These are phyloP conservation scores for Tuber melanosporum DNA, from an alignment of 495 filamentous ascomycete species.

Conservation along the genomic window DNA sequence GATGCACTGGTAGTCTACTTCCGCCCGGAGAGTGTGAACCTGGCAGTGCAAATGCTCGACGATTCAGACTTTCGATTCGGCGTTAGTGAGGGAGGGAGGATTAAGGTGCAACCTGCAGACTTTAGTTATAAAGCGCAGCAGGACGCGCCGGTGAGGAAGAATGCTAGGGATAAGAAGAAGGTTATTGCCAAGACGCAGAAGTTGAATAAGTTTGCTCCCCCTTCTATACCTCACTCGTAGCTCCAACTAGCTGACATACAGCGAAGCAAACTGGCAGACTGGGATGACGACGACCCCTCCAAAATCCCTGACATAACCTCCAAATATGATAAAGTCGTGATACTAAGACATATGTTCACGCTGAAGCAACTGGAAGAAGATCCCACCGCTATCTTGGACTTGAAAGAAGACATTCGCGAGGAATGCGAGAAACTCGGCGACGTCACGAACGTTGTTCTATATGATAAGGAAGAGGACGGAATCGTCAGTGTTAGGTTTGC, in stretches of 20 bases:
- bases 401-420: constrained; percentile 87
- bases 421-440: constrained; percentile 81
- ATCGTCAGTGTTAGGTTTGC: constrained; percentile 76
- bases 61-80: constrained; percentile 76
- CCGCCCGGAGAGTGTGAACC: constrained; percentile 77
- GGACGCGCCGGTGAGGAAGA: constrained; percentile 52
- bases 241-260: constrained; percentile 12
- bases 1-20: constrained; percentile 92
- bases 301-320: constrained; percentile 51
- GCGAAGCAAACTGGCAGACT: constrained; percentile 76
- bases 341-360: constrained; percentile 93
- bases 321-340: constrained; percentile 70
- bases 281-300: constrained; percentile 77
- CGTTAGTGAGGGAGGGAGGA: constrained; percentile 52
- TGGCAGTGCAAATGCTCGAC: constrained; percentile 87
- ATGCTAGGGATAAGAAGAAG: constrained; percentile 68
- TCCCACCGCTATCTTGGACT: constrained; percentile 73
- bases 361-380: constrained; percentile 77
- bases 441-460: constrained; percentile 86
- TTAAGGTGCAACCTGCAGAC: constrained; percentile 80
- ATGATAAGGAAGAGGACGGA: constrained; percentile 79
- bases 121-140: constrained; percentile 70
- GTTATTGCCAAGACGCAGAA: constrained; percentile 84
- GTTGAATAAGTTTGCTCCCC: constrained; percentile 54
- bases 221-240: not conserved